Base-by-base conservation (phyloP, 352 stramenopile genomes). In the Globisporangium rhizosaccharum region DNA sequence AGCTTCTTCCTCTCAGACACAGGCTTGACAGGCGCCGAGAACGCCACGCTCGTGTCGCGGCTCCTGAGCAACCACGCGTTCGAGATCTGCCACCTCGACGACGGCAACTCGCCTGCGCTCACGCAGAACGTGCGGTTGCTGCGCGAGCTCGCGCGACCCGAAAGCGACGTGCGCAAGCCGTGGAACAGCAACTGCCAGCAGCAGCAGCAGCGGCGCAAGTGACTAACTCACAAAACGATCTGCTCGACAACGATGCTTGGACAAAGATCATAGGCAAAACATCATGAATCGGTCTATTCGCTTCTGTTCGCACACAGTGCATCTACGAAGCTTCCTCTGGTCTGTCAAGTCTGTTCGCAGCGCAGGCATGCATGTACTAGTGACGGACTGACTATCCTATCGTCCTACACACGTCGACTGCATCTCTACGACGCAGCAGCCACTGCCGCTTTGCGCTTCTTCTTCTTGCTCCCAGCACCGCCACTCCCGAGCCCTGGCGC, bases 61-160 rank as follows among this genome's bases (percentile, higher is more conserved):
- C 71, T 96, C 46, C 69, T 96, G 46, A 90, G 81, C 67, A 85
- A 74, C 9, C 75, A 85, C 45, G 68, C 84, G 28, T 96, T 89
- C 66, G 68, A 92, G 72, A 93, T 96, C 59, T 92, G 82, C 65
- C 76, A 90, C 55, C 72, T 95, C 47, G 68, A 85, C 51, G 77
- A 95, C 56, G 81, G 75, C 67, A 96, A 96, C 54, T 73, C 79
- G 12, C 75, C 82, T 0, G 62, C 71, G 45, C 77, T 96, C 36
- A 94, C 87, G 30, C 76, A 90, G 49, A 96, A 96, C 56, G 86
- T 95, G 30, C 79, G 80, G 7, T 69, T 95, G 25, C 68, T 94
- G 36, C 81, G 87, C 0, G 64, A 81, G 0, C 70, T 82, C 36
- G 72, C 75, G 18, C 54, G 53, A 6, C 48, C 58, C 4, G 55